Conservation (phyloP, 2,329 filamentous ascomycete genomes). For the Colletotrichum tropicale region DNA sequence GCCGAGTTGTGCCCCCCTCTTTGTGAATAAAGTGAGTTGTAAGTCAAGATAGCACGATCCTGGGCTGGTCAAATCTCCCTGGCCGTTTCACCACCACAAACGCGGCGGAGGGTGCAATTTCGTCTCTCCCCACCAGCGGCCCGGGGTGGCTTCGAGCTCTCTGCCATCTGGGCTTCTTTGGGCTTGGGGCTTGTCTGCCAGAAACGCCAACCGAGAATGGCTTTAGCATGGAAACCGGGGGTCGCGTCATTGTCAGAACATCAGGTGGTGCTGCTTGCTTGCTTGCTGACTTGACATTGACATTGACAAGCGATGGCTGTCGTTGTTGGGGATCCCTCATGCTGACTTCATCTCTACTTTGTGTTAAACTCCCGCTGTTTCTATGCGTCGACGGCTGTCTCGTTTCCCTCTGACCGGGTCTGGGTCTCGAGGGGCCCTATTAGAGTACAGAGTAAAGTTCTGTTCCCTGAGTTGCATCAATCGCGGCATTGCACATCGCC, state of each 20-base stretch:
- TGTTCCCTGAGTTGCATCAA: not conserved
- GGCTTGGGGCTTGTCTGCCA: not conserved
- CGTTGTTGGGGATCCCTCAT: not conserved
- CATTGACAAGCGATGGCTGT: not conserved
- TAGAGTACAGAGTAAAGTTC: not conserved
- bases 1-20: not conserved
- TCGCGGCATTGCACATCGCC: not conserved
- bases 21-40: not conserved
- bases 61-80: conserved; percentile 18
- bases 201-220: conserved; percentile 4
- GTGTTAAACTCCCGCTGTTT: not conserved
- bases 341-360: not conserved
- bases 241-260: not conserved
- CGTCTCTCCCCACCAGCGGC: conserved; percentile 3
- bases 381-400: not conserved
- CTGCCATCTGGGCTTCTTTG: not conserved
- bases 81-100: conserved; percentile 18
- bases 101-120: conserved; percentile 17
- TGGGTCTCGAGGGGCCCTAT: not conserved
- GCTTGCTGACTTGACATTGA: not conserved
- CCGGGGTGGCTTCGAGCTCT: not conserved
- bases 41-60: conserved; percentile 3
- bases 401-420: not conserved
- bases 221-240: not conserved
- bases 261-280: not conserved